A percentile compares a stretch with the other conserved stretches of the same genome.
Conservation (phyloP, 805 yeast genomes). For the Crinitomyces ghanaensis region DNA sequence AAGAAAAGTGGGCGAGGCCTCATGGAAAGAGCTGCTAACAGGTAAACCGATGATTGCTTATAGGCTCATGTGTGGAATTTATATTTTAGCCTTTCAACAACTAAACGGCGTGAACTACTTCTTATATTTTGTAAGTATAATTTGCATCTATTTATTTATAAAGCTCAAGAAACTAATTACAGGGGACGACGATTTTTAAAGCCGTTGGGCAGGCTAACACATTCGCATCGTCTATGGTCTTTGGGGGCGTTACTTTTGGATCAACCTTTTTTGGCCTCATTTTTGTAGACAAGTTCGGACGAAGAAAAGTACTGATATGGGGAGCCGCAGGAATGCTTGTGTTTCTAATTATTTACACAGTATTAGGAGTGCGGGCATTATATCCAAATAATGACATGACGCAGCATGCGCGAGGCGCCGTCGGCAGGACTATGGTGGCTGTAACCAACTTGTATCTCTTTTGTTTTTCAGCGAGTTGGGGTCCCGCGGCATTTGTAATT, state of each 20-base stretch:
- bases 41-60: conserved; percentile 37
- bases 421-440: conserved; percentile 42
- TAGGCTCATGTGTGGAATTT: conserved; percentile 30
- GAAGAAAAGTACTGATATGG: conserved; percentile 34
- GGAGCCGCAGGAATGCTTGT: conserved; percentile 40
- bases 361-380: conserved; percentile 32
- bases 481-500: conserved; percentile 55
- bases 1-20: conserved; percentile 37
- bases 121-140: conserved; percentile 47
- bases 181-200: conserved; percentile 44
- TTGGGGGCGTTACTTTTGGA: conserved; percentile 42
- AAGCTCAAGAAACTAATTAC: no score
- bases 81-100: conserved; percentile 44
- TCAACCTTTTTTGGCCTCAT: conserved; percentile 38
- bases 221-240: conserved; percentile 41
- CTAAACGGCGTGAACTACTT: conserved; percentile 56
- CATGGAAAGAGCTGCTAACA: conserved; percentile 39
- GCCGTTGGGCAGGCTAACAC: conserved; percentile 35
- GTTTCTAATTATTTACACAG: conserved; percentile 41
- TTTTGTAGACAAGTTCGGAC: conserved; percentile 40
- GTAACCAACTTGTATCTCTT: conserved; percentile 41
- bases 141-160: no score
- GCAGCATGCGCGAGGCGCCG: conserved; percentile 24
- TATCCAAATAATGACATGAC: conserved; percentile 25
- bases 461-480: conserved; percentile 47